Conservation (phyloP, 257 asterid species). For the Przewalskia tangutica region DNA sequence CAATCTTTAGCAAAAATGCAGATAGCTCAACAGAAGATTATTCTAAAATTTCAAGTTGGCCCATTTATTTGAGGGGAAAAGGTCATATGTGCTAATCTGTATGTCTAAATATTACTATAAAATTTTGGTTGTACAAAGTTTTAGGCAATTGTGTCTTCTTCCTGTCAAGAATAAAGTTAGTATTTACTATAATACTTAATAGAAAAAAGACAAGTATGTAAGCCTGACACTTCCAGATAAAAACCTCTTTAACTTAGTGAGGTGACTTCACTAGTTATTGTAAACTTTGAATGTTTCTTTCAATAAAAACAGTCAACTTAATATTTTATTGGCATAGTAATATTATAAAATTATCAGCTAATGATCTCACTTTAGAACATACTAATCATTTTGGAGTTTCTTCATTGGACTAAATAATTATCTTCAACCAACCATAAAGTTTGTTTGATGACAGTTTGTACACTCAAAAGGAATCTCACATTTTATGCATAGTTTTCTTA, state of each 20-base stretch:
- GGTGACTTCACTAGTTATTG: neutral
- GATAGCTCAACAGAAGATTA: neutral
- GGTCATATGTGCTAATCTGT: neutral
- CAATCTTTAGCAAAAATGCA: neutral
- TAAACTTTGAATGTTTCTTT: neutral
- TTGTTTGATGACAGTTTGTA: neutral
- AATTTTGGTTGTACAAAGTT: neutral
- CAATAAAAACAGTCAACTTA: slow-evolving; percentile 1
- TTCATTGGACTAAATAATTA: neutral
- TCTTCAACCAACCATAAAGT: slow-evolving; percentile 1
- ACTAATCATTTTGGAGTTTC: neutral
- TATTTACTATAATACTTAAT: too few relatives aligned
- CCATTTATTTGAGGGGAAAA: neutral
- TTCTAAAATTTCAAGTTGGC: neutral
- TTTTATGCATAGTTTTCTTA: neutral
- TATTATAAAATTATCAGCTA: neutral
- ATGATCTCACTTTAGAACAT: neutral
- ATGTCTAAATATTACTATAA: neutral
- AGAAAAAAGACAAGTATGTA: too few relatives aligned
- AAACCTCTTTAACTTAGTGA: neutral
- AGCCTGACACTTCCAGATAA: neutral
- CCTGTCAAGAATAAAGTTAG: neutral
- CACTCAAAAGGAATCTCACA: slow-evolving; percentile 2
- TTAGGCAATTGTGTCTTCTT: neutral
- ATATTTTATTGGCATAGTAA: neutral